Evolutionary conservation across 352 stramenopile species (phyloP), one percentile per base, ranked within the genome.

Genomic region (Globisporangium nodosum): DNA sequence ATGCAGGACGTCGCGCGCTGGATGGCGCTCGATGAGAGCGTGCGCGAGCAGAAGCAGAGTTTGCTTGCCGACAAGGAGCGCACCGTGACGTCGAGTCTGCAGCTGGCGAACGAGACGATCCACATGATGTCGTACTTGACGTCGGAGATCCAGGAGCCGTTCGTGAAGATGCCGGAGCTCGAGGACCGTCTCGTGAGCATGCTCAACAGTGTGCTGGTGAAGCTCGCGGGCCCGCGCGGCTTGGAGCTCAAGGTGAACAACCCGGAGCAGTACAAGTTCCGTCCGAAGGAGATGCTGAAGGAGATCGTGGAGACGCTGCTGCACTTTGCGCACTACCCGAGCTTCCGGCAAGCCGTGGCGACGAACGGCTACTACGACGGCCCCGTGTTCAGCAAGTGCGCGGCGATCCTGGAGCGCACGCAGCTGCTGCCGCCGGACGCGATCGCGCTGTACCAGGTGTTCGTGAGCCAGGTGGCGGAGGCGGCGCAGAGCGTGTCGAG

Each of bases 81-180:
- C 21, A 94, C 83, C 16, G 94, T 99, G 20, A 97, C 92, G 37
- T 92, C 87, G 48, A 96, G 90, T 52, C 73, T 99, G 53, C 87
- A 96, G 50, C 73, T 99, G 0, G 98, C 95, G 59, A 98, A 98
- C 69, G 97, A 98, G 58, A 98, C 97, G 7, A 92, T 99, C 55
- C 89, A 98, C 76, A 99, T 99, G 96, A 90, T 99, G 79, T 96
- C 91, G 30, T 98, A 98, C 55, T 67, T 98, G 56, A 98, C 95
- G 63, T 97, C 91, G 3, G 95, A 98, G 70, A 87, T 94, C 42
- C 92, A 96, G 58, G 77, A 84, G 35, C 90, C 97, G 42, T 99
- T 99, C 54, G 73, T 98, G 16, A 74, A 82, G 54, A 88, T 96
- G 70, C 76, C 90, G 12, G 96, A 98, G 70, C 86, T 99, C 33